Conservation (phyloP, 768 basidiomycete genomes). For the Suillus hirtellus region DNA sequence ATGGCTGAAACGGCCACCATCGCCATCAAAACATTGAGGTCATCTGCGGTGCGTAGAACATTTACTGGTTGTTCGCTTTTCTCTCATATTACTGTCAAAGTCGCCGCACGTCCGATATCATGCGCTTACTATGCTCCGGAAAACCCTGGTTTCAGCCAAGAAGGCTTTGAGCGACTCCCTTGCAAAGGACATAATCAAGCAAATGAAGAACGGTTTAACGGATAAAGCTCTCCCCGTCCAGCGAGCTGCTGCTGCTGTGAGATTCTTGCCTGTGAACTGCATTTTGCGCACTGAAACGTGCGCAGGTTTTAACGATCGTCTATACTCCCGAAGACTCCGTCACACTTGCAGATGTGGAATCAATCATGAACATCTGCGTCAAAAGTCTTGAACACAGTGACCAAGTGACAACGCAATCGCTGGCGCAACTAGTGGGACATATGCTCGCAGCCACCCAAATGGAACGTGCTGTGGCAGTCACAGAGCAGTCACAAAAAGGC, state of each 20-base stretch:
- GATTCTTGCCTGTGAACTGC: conserved; percentile 15
- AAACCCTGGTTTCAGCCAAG: conserved; percentile 77
- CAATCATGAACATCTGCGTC: conserved; percentile 62
- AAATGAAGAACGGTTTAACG: conserved; percentile 67
- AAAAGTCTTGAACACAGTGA: conserved; percentile 82
- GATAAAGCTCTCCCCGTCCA: conserved; percentile 89
- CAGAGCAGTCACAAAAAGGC: conserved; percentile 54
- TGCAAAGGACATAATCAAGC: conserved; percentile 81
- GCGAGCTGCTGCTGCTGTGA: conserved; percentile 77
- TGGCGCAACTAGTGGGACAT: conserved; percentile 80
- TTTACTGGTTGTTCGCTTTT: neutral
- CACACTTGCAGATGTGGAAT: conserved; percentile 73
- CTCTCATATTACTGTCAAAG: conserved; percentile 39
- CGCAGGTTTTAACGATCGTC: conserved; percentile 56
- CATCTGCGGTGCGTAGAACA: conserved; percentile 60
- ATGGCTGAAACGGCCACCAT: conserved; percentile 79
- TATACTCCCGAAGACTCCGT: conserved; percentile 58
- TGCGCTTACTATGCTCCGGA: conserved; percentile 74
- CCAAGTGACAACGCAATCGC: conserved; percentile 76
- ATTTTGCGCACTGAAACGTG: conserved; percentile 19
- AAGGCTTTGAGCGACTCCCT: conserved; percentile 80
- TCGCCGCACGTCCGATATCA: conserved; percentile 81
- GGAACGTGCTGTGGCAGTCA: conserved; percentile 48
- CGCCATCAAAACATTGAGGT: conserved; percentile 66
- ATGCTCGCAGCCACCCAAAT: conserved; percentile 83